Evolutionary conservation across 1,284 basidiomycete genomes (phyloP), one percentile per base, ranked within the genome.

Genomic region (Trametes sp.): DNA sequence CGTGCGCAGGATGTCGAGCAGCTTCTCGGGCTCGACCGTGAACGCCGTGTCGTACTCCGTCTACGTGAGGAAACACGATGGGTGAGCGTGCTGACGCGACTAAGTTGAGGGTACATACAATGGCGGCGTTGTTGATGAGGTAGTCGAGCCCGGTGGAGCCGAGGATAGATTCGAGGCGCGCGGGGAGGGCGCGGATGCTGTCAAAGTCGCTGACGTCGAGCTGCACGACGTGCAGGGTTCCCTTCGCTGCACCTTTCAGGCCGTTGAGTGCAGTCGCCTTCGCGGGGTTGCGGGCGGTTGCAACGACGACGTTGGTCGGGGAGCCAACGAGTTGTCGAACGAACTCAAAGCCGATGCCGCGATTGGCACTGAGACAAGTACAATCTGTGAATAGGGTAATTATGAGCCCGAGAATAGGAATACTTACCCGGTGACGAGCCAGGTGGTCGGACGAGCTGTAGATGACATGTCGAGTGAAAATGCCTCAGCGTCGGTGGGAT

Each of bases 121-220:
- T 31, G 71, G 72, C 24, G 11, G 65, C 33, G 54, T 78, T 80
- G 66, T 80, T 79, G 46, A 79, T 60, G n/a, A 81, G 67, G 26
- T 77, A 80, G 65, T 80, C 76, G n/a, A 80, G 69, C 1, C 76
- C 75, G 0, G 55, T 61, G 9, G 67, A 66, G 1, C 50, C 57
- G 31, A 59, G 57, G 16, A 59, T 59, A 5, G 41, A 16, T 21
- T 42, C 36, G 16, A 54, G 52, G 2, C 19, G 2, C 13, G 28
- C 26, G 14, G 35, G 11, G 19, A 19, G 19, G 4, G 29, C 49
- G 31, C 49, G 49, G 29, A 35, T 23, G 29, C n/a, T 35, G 11
- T 42, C 61, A 26, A 72, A 65, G 46, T 74, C 65, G 36, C 62
- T 57, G 26, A 75, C 69, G 45, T 78, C 77, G 21, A 78, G 66